phyloP scores from a whole-genome alignment of 1,284 basidiomycete genomes.

The Gymnopus androsaceus region DNA sequence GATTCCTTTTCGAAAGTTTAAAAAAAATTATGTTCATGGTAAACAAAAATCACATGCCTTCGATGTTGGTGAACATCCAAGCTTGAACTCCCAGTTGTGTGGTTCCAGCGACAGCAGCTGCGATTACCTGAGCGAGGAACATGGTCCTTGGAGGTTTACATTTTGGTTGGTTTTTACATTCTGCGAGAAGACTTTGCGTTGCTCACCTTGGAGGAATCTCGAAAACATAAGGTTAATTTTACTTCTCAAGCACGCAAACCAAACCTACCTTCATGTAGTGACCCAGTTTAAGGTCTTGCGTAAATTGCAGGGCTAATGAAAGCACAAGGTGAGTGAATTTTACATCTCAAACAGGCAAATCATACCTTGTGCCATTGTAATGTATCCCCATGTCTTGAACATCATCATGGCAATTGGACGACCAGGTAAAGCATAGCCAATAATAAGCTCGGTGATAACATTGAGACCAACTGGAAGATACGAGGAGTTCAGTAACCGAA shows the following conservation, averaged over 20 bases:
- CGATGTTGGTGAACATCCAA: constrained; percentile 47
- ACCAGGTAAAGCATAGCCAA: constrained; percentile 50
- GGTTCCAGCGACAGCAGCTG: constrained; percentile 44
- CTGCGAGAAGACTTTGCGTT: too few species aligned
- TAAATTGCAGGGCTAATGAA: constrained; percentile 33
- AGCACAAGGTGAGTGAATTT: constrained; percentile 40
- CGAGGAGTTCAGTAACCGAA: constrained; percentile 35
- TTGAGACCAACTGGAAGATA: constrained; percentile 33
- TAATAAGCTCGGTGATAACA: constrained; percentile 53
- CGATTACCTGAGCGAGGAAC: constrained; percentile 44
- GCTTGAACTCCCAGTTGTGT: constrained; percentile 44
- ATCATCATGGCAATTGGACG: constrained; percentile 36
- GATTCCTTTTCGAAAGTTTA: constrained; percentile 17
- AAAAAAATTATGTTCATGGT: neutral
- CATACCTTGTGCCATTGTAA: constrained; percentile 40
- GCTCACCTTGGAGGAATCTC: too few species aligned
- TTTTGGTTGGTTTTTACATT: too few species aligned
- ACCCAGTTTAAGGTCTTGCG: constrained; percentile 54
- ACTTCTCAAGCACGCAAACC: too few species aligned
- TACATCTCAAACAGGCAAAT: neutral
- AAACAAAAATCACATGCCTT: neutral
- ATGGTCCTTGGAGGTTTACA: constrained; percentile 49
- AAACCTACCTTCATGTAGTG: constrained; percentile 62
- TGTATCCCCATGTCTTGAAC: constrained; percentile 47
- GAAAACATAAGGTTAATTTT: too few species aligned